Conservation (phyloP, 73 alveolate genomes). For the Effrenium voratum region DNA sequence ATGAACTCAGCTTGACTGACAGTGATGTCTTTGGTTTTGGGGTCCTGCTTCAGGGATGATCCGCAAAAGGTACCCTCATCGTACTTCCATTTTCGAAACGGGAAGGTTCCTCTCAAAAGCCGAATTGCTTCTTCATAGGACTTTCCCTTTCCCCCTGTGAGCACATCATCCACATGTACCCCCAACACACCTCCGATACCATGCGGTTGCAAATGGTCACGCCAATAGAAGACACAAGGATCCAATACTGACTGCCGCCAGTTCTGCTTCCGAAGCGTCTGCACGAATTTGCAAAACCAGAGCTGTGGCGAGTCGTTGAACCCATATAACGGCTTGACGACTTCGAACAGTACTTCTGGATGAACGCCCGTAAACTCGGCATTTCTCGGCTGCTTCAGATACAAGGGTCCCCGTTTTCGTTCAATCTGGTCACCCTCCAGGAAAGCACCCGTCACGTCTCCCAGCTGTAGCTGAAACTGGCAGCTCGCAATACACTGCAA, state of each 20-base stretch:
- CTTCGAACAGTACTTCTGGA: neutral
- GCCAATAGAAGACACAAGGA: neutral
- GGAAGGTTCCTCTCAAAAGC: neutral
- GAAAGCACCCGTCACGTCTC: slow-evolving; percentile 19
- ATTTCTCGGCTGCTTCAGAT: neutral
- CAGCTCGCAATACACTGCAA: neutral
- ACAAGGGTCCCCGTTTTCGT: neutral
- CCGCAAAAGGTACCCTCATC: neutral
- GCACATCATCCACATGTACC: slow-evolving; percentile 21
- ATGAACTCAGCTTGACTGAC: neutral
- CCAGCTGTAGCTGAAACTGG: neutral
- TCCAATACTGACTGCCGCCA: neutral
- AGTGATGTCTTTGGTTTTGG: neutral
- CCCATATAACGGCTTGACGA: neutral
- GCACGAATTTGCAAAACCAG: neutral
- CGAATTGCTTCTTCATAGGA: neutral
- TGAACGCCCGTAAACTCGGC: neutral
- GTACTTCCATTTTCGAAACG: neutral
- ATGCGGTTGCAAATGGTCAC: neutral
- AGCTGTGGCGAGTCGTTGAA: neutral
- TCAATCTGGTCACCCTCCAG: neutral
- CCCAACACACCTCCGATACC: neutral
- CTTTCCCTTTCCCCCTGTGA: neutral
- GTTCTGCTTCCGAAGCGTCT: neutral
- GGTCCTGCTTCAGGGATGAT: neutral